These are phyloP conservation scores for Thielaviopsis punctulata DNA, from an alignment of 2,329 filamentous ascomycete genomes.

Conservation along the genomic window DNA sequence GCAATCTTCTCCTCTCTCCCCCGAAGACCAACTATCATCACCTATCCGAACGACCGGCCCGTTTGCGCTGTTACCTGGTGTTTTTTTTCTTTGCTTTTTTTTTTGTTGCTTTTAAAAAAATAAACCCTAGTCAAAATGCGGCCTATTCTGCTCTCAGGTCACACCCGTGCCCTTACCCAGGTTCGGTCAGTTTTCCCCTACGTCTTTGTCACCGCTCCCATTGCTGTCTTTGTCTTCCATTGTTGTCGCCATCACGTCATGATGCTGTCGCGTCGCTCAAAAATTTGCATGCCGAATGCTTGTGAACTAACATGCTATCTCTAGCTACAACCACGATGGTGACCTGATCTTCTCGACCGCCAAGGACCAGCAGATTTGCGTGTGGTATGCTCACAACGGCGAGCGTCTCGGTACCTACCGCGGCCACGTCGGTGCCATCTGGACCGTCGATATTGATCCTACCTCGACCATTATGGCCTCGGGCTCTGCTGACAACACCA, in stretches of 20 bases:
- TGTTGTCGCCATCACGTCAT: not conserved
- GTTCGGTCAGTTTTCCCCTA: conserved; percentile 46
- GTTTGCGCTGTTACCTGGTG: not conserved
- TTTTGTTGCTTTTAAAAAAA: not conserved
- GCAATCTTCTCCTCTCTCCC: conserved; percentile 9
- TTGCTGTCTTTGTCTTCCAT: conserved; percentile 2
- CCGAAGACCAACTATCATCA: conserved; percentile 11
- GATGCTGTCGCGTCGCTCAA: not conserved
- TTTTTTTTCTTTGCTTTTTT: not conserved
- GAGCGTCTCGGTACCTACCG: conserved; percentile 93
- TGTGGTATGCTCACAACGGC: conserved; percentile 94
- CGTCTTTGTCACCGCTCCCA: not conserved
- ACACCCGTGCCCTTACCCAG: conserved; percentile 92
- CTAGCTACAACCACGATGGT: conserved; percentile 79
- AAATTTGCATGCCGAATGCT: not conserved
- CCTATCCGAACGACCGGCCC: conserved; percentile 6
- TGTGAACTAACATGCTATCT: conserved; percentile 12
- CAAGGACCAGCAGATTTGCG: conserved; percentile 94
- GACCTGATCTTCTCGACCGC: conserved; percentile 90
- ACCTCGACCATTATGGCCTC: conserved; percentile 83
- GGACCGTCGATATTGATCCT: conserved; percentile 94
- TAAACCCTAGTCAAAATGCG: conserved; percentile 52
- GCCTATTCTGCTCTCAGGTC: conserved; percentile 87
- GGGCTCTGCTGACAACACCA: conserved; percentile 94
- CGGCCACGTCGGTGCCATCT: conserved; percentile 93